These are phyloP conservation scores for Lycium ferocissimum DNA, from an alignment of 257 asterid species.

Conservation along the genomic window DNA sequence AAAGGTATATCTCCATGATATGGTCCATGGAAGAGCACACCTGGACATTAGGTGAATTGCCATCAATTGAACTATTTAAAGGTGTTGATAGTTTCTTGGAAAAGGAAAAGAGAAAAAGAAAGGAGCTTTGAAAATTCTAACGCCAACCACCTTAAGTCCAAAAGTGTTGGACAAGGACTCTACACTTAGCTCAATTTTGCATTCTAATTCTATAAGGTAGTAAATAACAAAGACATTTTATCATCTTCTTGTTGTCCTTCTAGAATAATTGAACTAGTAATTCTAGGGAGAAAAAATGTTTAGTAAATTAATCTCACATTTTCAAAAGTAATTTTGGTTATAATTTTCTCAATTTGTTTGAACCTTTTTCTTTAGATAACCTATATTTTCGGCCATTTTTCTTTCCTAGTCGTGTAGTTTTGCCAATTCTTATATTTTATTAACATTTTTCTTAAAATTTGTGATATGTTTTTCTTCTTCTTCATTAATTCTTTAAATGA, in stretches of 20 bases:
- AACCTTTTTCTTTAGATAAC: not conserved
- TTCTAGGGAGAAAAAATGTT: not conserved
- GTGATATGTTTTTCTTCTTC: not conserved
- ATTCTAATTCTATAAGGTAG: not conserved
- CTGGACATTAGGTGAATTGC: slow-evolving; percentile 8
- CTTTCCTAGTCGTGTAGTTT: not conserved
- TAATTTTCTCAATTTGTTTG: not conserved
- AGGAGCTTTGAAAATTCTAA: slow-evolving; percentile 6
- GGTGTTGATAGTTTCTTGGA: slow-evolving; percentile 23
- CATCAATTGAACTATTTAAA: slow-evolving; percentile 11
- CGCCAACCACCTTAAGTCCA: slow-evolving; percentile 21
- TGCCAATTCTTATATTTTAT: not conserved
- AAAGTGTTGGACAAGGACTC: slow-evolving; percentile 20
- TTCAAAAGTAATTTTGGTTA: not conserved
- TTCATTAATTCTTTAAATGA: not conserved
- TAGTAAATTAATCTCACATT: not conserved
- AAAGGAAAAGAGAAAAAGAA: slow-evolving; percentile 17
- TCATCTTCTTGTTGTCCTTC: slow-evolving; percentile 1
- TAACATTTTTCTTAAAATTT: not conserved
- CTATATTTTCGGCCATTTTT: not conserved
- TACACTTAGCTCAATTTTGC: not conserved
- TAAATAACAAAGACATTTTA: not conserved
- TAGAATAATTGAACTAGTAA: not conserved
- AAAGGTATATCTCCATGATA: not conserved
- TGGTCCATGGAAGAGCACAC: not conserved